These are phyloP conservation scores for Podospora pseudocomata DNA, from an alignment of 495 filamentous ascomycete species.

Conservation along the genomic window DNA sequence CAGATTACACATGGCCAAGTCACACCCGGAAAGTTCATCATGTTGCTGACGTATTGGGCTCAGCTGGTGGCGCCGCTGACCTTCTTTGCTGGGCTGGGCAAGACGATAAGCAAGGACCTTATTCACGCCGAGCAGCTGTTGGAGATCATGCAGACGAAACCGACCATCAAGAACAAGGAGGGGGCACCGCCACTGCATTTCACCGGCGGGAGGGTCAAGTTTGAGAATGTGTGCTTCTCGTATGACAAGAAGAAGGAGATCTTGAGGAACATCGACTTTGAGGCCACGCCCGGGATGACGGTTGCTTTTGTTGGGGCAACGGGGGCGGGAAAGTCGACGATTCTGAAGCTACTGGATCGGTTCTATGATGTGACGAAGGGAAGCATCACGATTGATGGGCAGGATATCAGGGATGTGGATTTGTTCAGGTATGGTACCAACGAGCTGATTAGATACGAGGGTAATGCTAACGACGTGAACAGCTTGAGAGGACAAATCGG, in stretches of 20 bases:
- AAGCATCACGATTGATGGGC: constrained; percentile 66
- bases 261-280: constrained; percentile 63
- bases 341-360: constrained; percentile 66
- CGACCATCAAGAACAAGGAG: constrained; percentile 55
- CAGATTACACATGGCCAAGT: constrained; percentile 54
- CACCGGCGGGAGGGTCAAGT: constrained; percentile 57
- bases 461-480: constrained; percentile 11
- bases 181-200: constrained; percentile 55
- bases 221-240: constrained; percentile 62
- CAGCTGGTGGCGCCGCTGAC: constrained; percentile 58
- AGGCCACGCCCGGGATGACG: constrained; percentile 56
- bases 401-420: constrained; percentile 66
- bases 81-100: constrained; percentile 60
- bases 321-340: constrained; percentile 73
- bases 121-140: constrained; percentile 70
- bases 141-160: constrained; percentile 64
- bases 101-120: constrained; percentile 56
- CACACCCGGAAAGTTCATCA: constrained; percentile 67
- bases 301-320: constrained; percentile 75
- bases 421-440: constrained; percentile 45
- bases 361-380: constrained; percentile 67
- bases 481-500: constrained; percentile 66
- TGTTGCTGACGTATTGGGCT: constrained; percentile 67
- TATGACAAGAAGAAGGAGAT: constrained; percentile 67
- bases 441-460: neutral